These are phyloP conservation scores for Pseudocercospora crystallina DNA, from an alignment of 2,329 filamentous ascomycete genomes.

Conservation along the genomic window DNA sequence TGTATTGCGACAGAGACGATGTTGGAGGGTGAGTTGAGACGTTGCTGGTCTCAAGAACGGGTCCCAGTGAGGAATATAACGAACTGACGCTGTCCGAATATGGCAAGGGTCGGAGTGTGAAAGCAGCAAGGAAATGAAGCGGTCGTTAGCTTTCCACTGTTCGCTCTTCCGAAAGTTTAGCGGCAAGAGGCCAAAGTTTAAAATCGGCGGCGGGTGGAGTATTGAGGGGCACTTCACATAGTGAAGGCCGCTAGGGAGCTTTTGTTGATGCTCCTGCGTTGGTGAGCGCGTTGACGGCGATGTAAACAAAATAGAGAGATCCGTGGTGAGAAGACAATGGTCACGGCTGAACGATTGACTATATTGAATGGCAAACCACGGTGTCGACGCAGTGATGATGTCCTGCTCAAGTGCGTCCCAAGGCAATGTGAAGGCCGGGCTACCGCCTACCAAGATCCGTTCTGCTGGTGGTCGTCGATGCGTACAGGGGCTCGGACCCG, in stretches of 20 bases:
- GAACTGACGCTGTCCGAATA: conserved; percentile 10
- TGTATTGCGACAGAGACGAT: conserved; percentile 17
- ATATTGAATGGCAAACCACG: conserved; percentile 6
- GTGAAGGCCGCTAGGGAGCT: not conserved
- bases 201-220: conserved; percentile 5
- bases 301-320: not conserved
- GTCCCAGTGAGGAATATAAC: conserved; percentile 19
- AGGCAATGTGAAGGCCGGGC: not conserved
- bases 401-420: conserved; percentile 5
- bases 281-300: conserved; percentile 1
- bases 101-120: conserved; percentile 7
- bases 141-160: no score
- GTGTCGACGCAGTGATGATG: conserved; percentile 13
- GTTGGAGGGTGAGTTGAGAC: conserved; percentile 16
- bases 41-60: conserved; percentile 18
- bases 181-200: conserved; percentile 10
- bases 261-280: not conserved
- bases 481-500: conserved; percentile 2
- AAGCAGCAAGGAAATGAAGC: conserved; percentile 19
- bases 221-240: conserved; percentile 13
- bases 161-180: conserved; percentile 16
- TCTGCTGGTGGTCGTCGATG: conserved; percentile 8
- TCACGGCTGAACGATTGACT: no score
- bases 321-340: no score
- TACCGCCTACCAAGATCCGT: conserved; percentile 5